Conservation (phyloP, 2,329 filamentous ascomycete species). For the Amphichorda felina region DNA sequence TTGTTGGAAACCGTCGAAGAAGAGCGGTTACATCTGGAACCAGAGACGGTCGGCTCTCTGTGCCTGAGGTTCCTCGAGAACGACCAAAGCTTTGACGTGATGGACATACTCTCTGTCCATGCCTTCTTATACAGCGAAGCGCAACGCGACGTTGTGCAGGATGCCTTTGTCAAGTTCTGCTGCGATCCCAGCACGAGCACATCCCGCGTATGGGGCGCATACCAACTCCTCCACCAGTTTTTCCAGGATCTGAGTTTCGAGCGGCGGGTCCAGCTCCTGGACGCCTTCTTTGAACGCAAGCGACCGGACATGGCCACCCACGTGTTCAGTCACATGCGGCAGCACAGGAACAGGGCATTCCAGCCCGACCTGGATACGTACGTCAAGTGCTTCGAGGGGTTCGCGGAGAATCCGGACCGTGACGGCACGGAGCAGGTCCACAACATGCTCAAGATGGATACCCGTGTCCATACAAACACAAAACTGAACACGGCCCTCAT, state of each 20-base stretch:
- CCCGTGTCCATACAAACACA: slow-evolving; percentile 66
- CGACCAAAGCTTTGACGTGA: slow-evolving; percentile 67
- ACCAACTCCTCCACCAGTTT: slow-evolving; percentile 53
- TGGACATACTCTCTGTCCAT: slow-evolving; percentile 71
- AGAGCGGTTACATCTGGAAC: slow-evolving; percentile 55
- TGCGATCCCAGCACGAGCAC: slow-evolving; percentile 50
- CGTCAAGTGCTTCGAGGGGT: slow-evolving; percentile 62
- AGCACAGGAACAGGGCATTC: slow-evolving; percentile 48
- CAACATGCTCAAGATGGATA: slow-evolving; percentile 91
- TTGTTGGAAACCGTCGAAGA: slow-evolving; percentile 64
- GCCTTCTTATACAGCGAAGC: slow-evolving; percentile 56
- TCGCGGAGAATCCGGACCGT: slow-evolving; percentile 40
- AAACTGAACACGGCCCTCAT: slow-evolving; percentile 74
- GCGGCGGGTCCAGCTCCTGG: slow-evolving; percentile 64
- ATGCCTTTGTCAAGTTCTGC: slow-evolving; percentile 57
- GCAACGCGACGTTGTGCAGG: slow-evolving; percentile 55
- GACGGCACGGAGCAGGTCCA: slow-evolving; percentile 66
- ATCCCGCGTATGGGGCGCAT: slow-evolving; percentile 51
- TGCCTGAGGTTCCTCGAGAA: slow-evolving; percentile 62
- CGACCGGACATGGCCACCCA: slow-evolving; percentile 76
- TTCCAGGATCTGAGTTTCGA: slow-evolving; percentile 54
- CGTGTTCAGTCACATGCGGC: slow-evolving; percentile 91
- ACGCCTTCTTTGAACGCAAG: slow-evolving; percentile 64
- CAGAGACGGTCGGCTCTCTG: slow-evolving; percentile 64
- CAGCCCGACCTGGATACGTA: slow-evolving; percentile 68